A percentile compares a stretch with the other conserved stretches of the same genome.
Conservation (phyloP, 169 alveolate species). For the Plasmodium coatneyi region DNA sequence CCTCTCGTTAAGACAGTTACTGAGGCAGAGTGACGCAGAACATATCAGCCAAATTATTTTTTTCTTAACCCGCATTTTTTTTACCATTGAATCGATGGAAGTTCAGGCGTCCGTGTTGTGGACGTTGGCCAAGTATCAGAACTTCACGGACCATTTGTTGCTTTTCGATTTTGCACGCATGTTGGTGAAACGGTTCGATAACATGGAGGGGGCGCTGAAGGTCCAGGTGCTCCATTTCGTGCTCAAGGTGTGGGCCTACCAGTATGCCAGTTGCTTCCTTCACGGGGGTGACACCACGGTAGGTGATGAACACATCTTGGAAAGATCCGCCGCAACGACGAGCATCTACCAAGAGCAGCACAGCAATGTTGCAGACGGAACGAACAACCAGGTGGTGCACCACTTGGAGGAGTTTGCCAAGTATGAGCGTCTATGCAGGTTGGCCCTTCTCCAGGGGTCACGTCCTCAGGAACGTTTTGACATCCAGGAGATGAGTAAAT, state of each 20-base stretch:
- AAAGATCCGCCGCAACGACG: neutral
- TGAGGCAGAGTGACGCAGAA: constrained; percentile 12
- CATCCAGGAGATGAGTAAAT: constrained; percentile 41
- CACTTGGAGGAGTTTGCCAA: neutral
- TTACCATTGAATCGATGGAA: neutral
- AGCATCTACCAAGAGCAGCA: neutral
- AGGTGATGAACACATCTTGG: too few relatives aligned
- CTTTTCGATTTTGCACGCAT: constrained; percentile 21
- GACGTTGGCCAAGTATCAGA: constrained; percentile 46
- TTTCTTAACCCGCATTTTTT: constrained; percentile 23
- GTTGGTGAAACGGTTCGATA: constrained; percentile 8
- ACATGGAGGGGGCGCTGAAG: neutral
- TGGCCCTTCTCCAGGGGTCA: neutral
- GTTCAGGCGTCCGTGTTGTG: constrained; percentile 36
- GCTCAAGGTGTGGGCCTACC: constrained; percentile 41
- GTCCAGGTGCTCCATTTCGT: constrained; percentile 44
- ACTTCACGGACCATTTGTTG: constrained; percentile 9
- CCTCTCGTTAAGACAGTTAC: constrained; percentile 18
- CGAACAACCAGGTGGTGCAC: neutral
- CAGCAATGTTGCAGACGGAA: neutral
- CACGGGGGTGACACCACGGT: neutral
- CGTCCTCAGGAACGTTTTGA: constrained; percentile 23
- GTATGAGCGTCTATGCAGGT: constrained; percentile 11
- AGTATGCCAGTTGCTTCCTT: neutral
- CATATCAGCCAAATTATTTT: neutral